These are phyloP conservation scores for Aureobasidium mangrovei DNA, from an alignment of 2,329 filamentous ascomycete species.

Conservation along the genomic window DNA sequence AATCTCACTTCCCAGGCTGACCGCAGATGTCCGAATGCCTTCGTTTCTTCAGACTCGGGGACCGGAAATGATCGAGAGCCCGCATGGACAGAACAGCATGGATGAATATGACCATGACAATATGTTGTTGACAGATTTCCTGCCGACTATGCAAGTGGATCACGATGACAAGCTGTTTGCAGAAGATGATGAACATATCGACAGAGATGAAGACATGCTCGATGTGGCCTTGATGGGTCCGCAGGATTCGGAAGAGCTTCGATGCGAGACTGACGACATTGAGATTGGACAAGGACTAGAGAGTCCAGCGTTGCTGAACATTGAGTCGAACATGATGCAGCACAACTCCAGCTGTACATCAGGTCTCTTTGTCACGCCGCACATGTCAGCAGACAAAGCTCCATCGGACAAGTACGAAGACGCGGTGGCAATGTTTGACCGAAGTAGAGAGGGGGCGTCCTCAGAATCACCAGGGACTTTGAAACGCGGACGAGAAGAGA, in stretches of 20 bases:
- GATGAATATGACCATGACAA: neutral
- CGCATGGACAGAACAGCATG: neutral
- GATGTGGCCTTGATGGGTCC: constrained; percentile 16
- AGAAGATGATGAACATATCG: constrained; percentile 2
- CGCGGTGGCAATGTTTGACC: neutral
- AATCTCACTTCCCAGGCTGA: neutral
- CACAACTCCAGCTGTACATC: neutral
- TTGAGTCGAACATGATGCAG: neutral
- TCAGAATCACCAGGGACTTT: neutral
- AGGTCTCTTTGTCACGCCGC: neutral
- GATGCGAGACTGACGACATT: neutral
- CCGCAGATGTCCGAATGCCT: neutral
- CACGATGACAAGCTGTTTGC: neutral
- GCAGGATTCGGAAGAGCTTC: constrained; percentile 15
- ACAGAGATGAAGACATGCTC: constrained; percentile 17
- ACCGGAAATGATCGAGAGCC: neutral
- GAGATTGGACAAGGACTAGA: neutral
- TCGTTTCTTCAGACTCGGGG: too few species aligned
- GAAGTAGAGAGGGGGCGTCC: neutral
- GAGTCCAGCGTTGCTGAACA: neutral
- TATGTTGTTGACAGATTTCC: neutral
- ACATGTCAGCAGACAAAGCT: neutral
- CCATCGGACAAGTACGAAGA: neutral
- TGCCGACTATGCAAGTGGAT: neutral
- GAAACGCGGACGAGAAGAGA: constrained; percentile 1